Base-by-base conservation (phyloP, 164 flowering plant genomes). In the Dillenia suffruticosa region DNA sequence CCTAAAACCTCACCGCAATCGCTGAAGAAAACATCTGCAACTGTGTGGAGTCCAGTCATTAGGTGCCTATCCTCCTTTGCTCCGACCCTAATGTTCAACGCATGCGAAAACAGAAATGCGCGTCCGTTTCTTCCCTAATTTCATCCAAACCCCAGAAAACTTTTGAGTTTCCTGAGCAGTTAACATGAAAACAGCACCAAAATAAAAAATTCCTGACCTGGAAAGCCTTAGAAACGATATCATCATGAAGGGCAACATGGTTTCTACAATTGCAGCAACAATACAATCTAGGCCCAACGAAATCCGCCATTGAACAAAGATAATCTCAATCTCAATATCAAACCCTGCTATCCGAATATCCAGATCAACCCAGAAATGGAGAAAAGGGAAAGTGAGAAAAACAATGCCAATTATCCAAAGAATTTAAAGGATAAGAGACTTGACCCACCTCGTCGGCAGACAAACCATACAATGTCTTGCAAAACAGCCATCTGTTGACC, bases 211-310 rank as follows among this genome's bases (percentile, higher is more conserved):
- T 13, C 43, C 17, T 67, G 61, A 85, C 91, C 95, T 77, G 82
- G 74, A 84, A 88, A 45, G 80, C 67, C 64, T 86, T 88, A 47
- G 88, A 82, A 60, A 86, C 74, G 53, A 88, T 63, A 73, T 88
- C 90, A 46, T 80, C 88, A 32, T 81, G 92, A 77, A 84, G 79
- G 19, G 87, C 76, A 65, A 88, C 81, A 68, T 82, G 80, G 72
- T 79, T 88, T 68, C 85, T 61, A 73, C 92, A 88, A 67, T 75
- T 81, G 46, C 74, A 78, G 81, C 96, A 88, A 63, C 87, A 77
- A 68, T 82, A 88, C 67, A 85, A 51, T 58, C 86, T 70, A 15
- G 86, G 86, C 32, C 86, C 84, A 55, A 72, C 62, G 53, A 74
- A 54, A 26, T 76, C 81, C 59, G 73, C 85, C 88, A 83, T 80